phyloP scores from a whole-genome alignment of 2,329 filamentous ascomycete genomes.

The Niveomyces coronatus region DNA sequence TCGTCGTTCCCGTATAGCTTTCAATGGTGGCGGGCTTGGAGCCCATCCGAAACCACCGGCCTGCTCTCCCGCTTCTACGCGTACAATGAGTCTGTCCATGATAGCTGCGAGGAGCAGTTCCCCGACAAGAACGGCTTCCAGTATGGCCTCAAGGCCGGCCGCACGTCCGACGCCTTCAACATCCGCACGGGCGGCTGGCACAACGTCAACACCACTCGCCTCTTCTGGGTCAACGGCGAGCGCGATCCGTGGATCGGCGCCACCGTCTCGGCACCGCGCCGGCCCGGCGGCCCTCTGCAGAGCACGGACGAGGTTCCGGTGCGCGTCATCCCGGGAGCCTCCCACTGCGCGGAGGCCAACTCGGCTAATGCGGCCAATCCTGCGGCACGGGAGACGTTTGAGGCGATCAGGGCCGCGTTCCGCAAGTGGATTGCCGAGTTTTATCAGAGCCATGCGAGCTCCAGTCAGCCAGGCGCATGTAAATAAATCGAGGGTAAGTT shows the following conservation, averaged over 20 bases:
- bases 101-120: constrained; percentile 8
- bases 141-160: constrained; percentile 26
- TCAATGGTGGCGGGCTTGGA: constrained; percentile 6
- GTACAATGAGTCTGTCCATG: constrained; percentile 2
- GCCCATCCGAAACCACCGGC: constrained; percentile 5
- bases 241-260: constrained; percentile 6
- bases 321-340: constrained; percentile 26
- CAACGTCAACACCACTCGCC: constrained; percentile 7
- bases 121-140: constrained; percentile 7
- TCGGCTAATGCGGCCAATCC: too few species aligned
- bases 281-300: constrained; percentile 21
- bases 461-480: too few species aligned
- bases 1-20: too few species aligned
- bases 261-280: constrained; percentile 5
- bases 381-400: too few species aligned
- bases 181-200: constrained; percentile 4
- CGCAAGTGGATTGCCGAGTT: too few species aligned
- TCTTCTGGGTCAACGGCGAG: constrained; percentile 10
- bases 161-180: constrained; percentile 27
- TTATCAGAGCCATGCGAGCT: too few species aligned
- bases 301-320: constrained; percentile 35
- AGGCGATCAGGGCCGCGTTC: too few species aligned
- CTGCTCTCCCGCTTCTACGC: constrained; percentile 5
- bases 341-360: constrained; percentile 43
- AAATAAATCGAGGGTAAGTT: too few species aligned